These are phyloP conservation scores for Teratosphaeria epicoccoides DNA, from an alignment of 2,329 filamentous ascomycete species.

Conservation along the genomic window DNA sequence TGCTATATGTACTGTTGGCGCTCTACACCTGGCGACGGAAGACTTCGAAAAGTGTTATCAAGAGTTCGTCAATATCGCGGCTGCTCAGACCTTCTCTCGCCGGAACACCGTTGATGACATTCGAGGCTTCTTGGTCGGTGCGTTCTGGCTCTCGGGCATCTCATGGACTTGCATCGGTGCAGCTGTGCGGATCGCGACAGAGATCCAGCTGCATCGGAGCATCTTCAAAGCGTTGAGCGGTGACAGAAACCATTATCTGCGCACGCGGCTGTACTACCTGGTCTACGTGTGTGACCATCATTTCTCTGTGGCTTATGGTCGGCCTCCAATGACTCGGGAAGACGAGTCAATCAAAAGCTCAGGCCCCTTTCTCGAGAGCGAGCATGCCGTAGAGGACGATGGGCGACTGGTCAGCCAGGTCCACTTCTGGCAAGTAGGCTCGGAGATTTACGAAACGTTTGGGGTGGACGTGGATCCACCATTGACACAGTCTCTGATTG, in stretches of 20 bases:
- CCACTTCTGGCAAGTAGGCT: slow-evolving; percentile 17
- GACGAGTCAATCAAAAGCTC: slow-evolving; percentile 22
- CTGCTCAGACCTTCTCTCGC: slow-evolving; percentile 19
- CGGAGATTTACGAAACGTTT: slow-evolving; percentile 22
- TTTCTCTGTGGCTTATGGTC: slow-evolving; percentile 27
- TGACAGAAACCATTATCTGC: slow-evolving; percentile 24
- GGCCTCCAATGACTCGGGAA: slow-evolving; percentile 29
- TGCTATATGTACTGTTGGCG: slow-evolving; percentile 27
- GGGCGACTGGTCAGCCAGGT: slow-evolving; percentile 19
- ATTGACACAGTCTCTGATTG: slow-evolving; percentile 22
- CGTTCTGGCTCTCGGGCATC: slow-evolving; percentile 29
- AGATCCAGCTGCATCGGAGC: slow-evolving; percentile 30
- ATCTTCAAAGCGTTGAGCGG: slow-evolving; percentile 26
- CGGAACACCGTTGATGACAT: slow-evolving; percentile 21
- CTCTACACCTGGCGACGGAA: slow-evolving; percentile 18
- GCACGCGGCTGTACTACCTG: slow-evolving; percentile 30
- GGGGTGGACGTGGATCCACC: slow-evolving; percentile 21
- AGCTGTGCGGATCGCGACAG: slow-evolving; percentile 30
- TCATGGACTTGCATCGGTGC: slow-evolving; percentile 21
- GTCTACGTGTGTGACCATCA: slow-evolving; percentile 33
- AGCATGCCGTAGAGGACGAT: slow-evolving; percentile 24
- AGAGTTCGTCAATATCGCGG: slow-evolving; percentile 21
- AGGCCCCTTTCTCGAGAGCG: slow-evolving; percentile 23
- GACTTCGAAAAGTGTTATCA: slow-evolving; percentile 24
- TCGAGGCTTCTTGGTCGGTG: slow-evolving; percentile 28